Base-by-base conservation (phyloP, 2,329 filamentous ascomycete genomes). In the Lojkania enalia region DNA sequence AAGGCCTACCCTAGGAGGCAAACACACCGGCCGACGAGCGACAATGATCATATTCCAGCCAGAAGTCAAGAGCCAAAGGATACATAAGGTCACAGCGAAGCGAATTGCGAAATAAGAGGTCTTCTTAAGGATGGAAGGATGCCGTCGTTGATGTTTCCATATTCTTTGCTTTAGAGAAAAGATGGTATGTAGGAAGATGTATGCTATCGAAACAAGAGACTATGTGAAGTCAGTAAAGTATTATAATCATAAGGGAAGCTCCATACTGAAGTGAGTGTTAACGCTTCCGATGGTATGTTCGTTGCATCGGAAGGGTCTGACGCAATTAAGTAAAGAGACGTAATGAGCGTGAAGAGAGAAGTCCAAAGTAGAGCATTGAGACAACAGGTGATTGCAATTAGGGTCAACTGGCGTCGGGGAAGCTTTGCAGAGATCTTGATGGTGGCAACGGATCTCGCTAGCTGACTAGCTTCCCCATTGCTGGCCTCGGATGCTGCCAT, bases 1-100 rank as follows among this genome's bases (percentile, higher is more conserved):
- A 21, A 58, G 52, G 6, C 48, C 53, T 5, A 51, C 33, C n/a
- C 40, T 55, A 11, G 47, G 43, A 18, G 57, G 44, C 14, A 66
- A 43, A 41, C 70, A 71, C 4, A 59, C 23, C 5, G 69, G 69
- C 41, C 62, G 60, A n/a, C 69, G 55, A 12, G 67, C 66, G 3
- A 69, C 64, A 11, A 65, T 51, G 30, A 72, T 70, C 49, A 71
- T 59, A 49, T 70, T 66, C 69, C 70, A 71, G 5, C 69, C 69
- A 2, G 56, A 56, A 2, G 67, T 67, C 47, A 71, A 40, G 13
- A 71, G 46, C 69, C 70, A 72, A 5, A 70, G 45, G 12, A 64
- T 52, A 42, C 63, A 69, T 20, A 70, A 35, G 13, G 58, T 55
- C 16, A 62, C 57, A 7, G 58, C 61, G 23, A 67, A 35, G 4